These are phyloP conservation scores for Clonostachys solani DNA, from an alignment of 2,329 filamentous ascomycete species.

Conservation along the genomic window DNA sequence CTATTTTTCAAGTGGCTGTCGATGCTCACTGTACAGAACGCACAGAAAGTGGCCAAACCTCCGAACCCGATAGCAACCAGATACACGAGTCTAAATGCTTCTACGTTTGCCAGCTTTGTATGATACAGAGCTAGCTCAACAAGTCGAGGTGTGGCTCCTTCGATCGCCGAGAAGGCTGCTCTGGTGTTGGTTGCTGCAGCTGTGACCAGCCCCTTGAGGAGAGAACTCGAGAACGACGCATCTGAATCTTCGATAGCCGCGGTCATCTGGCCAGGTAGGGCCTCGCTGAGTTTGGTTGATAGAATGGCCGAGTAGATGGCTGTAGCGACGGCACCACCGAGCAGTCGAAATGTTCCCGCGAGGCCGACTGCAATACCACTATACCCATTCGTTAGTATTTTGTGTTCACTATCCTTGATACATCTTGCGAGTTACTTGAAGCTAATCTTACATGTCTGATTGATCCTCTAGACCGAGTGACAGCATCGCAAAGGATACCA, in stretches of 20 bases:
- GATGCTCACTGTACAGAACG: slow-evolving; percentile 20
- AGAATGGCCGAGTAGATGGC: slow-evolving; percentile 30
- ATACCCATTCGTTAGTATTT: neutral
- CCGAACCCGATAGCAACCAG: slow-evolving; percentile 27
- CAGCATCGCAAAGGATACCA: slow-evolving; percentile 25
- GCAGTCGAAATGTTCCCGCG: slow-evolving; percentile 25
- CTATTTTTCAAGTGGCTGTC: slow-evolving; percentile 22
- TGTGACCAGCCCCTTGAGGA: slow-evolving; percentile 12
- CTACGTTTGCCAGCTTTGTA: slow-evolving; percentile 22
- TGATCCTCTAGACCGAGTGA: slow-evolving; percentile 26
- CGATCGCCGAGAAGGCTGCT: slow-evolving; percentile 21
- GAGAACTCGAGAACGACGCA: slow-evolving; percentile 9
- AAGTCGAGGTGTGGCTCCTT: slow-evolving; percentile 16
- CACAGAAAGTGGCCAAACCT: slow-evolving; percentile 18
- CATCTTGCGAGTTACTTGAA: too few species aligned
- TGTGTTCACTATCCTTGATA: too few species aligned
- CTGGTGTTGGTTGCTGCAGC: slow-evolving; percentile 21
- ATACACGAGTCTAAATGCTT: slow-evolving; percentile 25
- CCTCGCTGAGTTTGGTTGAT: slow-evolving; percentile 17
- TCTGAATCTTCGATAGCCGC: slow-evolving; percentile 11
- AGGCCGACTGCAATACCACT: slow-evolving; percentile 27
- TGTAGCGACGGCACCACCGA: slow-evolving; percentile 28
- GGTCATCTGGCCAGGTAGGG: slow-evolving; percentile 11
- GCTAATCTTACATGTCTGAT: slow-evolving; percentile 17
- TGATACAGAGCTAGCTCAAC: slow-evolving; percentile 16